These are phyloP conservation scores for Xanthoconium stramineum DNA, from an alignment of 768 basidiomycete species.

Conservation along the genomic window DNA sequence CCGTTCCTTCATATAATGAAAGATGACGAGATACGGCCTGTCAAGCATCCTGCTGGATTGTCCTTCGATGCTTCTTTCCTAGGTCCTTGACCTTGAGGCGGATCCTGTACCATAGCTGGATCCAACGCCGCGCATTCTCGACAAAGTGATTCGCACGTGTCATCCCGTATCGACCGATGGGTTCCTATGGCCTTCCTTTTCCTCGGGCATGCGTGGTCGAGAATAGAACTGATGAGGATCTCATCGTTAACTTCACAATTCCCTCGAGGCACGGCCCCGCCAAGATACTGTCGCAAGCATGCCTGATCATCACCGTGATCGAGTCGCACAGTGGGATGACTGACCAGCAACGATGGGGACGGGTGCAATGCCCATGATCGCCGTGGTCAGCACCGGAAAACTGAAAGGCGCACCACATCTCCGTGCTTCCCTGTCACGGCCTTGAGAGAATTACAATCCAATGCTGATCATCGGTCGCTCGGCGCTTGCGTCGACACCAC, in stretches of 20 bases:
- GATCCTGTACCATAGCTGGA: constrained; percentile 24
- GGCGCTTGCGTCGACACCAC: constrained; percentile 4
- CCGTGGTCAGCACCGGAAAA: constrained; percentile 1
- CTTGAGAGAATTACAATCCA: background rate
- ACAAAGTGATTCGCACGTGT: constrained; percentile 19
- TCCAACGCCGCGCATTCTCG: constrained; percentile 15
- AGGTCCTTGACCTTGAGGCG: constrained; percentile 19
- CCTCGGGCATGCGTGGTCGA: constrained; percentile 5
- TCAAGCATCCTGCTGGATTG: constrained; percentile 20
- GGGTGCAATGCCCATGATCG: constrained; percentile 12
- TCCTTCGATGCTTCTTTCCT: constrained; percentile 24
- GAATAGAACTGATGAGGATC: constrained; percentile 23
- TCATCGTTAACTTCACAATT: background rate
- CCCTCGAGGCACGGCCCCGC: constrained; percentile 13
- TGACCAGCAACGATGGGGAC: background rate
- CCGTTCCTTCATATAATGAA: constrained; percentile 23
- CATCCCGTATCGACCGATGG: constrained; percentile 1
- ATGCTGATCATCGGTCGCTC: constrained; percentile 5
- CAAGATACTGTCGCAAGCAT: background rate
- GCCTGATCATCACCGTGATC: constrained; percentile 1
- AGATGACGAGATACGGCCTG: constrained; percentile 23
- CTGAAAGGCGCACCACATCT: constrained; percentile 1
- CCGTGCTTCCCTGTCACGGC: constrained; percentile 10
- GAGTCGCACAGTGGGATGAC: background rate
- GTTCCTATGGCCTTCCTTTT: constrained; percentile 1